Base-by-base conservation (phyloP, 2,329 filamentous ascomycete genomes). In the Incumbomyces delicatus region DNA sequence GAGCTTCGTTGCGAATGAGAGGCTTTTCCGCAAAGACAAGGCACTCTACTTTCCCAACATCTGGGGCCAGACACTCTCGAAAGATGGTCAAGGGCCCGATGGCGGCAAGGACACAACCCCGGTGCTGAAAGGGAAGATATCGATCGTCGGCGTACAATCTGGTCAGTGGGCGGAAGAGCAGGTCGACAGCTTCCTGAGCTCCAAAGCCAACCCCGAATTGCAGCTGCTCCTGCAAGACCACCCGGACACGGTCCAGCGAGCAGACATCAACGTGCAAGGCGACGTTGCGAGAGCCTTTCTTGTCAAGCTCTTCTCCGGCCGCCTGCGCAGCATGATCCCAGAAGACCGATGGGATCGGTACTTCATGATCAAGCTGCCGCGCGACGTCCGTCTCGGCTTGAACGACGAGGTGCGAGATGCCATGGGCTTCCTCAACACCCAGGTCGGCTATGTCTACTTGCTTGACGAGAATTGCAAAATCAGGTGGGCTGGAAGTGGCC, bases 11-110 rank as follows among this genome's bases (percentile, higher is more conserved):
- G 81, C 87, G 16, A 90, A 90, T 32, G 79, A 85, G 3, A 75
- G 83, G n/a, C 75, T 90, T 41, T 96, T 96, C 74, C 84, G 81
- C 60, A 76, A 76, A 54, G 86, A 94, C 33, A 76, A 81, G 43
- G 84, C 90, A 4, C 77, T 95, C 53, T 96, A 85, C 72, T 95
- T 98, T 69, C 92, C 92, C 38, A 98, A 98, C 67, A 73, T 98
- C 49, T 78, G 77, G 62, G 92, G 92, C 38, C 73, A 77, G 56
- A 95, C 88, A 1, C 73, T 95, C 27, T 68, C 49, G 17, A 49
- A 53, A 43, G 51, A 53, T 32, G 53, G 51, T 1, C 51, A 57
- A 37, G 52, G 54, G n/a, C 46, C 80, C 78, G 55, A 69, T 48
- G 67, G 68, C 40, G 55, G 55, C n/a, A 63, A 72, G 36, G 79